phyloP scores from a whole-genome alignment of 129 eudicot species.

The Helichrysum umbraculigerum region DNA sequence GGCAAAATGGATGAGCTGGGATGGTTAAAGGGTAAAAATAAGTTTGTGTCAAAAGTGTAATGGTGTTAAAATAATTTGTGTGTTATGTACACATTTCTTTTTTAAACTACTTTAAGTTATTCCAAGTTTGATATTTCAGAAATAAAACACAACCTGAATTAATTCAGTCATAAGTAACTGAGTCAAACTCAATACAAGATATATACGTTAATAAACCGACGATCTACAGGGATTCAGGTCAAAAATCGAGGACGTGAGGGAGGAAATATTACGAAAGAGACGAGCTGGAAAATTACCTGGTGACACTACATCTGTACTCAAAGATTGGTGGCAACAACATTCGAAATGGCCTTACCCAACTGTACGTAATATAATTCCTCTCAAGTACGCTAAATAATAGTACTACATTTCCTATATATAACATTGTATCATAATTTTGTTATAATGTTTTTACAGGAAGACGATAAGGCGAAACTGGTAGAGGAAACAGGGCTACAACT shows the following conservation, averaged over 20 bases:
- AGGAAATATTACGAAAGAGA: constrained; percentile 86
- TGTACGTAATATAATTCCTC: constrained; percentile 36
- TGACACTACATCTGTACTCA: constrained; percentile 89
- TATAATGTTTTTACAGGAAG: constrained; percentile 52
- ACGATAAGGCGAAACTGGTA: constrained; percentile 94
- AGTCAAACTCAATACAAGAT: too few species aligned
- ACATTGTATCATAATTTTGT: not conserved
- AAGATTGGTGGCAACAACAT: constrained; percentile 99
- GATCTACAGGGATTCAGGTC: constrained; percentile 85
- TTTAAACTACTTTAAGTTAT: too few species aligned
- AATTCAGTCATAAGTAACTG: too few species aligned
- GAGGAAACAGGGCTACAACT: constrained; percentile 94
- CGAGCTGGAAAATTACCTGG: constrained; percentile 98
- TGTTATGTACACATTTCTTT: too few species aligned
- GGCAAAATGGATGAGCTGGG: too few species aligned
- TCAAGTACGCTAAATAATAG: not conserved
- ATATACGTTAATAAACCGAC: not conserved
- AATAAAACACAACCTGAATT: too few species aligned
- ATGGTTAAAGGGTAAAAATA: not conserved
- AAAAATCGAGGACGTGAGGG: constrained; percentile 91
- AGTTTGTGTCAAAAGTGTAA: too few species aligned
- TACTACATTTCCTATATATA: not conserved
- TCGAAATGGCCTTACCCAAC: constrained; percentile 99
- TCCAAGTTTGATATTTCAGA: too few species aligned
- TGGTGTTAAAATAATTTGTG: too few species aligned